These are phyloP conservation scores for Ostreobium quekettii DNA, from an alignment of 139 green algal species.

Conservation along the genomic window DNA sequence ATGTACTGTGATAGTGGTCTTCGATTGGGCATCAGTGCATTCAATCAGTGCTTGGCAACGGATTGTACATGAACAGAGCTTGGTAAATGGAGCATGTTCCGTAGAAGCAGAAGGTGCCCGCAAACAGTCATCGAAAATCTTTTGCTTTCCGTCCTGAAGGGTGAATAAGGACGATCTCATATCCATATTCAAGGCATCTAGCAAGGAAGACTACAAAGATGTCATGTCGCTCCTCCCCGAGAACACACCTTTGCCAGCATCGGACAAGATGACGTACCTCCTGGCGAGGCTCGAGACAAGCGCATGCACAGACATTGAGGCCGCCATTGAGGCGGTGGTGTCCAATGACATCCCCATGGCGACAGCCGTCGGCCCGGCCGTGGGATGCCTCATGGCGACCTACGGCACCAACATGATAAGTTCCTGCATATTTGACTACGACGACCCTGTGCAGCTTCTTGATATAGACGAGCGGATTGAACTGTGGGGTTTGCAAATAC, in stretches of 20 bases:
- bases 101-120: too few species aligned
- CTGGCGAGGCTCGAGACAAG: conserved; percentile 45
- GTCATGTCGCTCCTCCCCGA: conserved; percentile 49
- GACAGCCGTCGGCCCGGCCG: conserved; percentile 45
- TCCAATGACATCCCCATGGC: conserved; percentile 35
- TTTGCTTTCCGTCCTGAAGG: not conserved
- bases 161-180: conserved; percentile 22
- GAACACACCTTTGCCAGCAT: conserved; percentile 52
- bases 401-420: conserved; percentile 63
- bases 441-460: conserved; percentile 36
- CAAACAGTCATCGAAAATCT: too few species aligned
- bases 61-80: too few species aligned
- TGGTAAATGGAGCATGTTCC: too few species aligned
- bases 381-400: conserved; percentile 63
- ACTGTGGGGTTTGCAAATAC: conserved; percentile 62
- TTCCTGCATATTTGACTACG: conserved; percentile 60
- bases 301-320: not conserved
- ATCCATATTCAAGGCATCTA: conserved; percentile 48
- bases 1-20: too few species aligned
- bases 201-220: conserved; percentile 58
- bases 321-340: conserved; percentile 21
- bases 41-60: too few species aligned
- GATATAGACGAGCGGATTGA: conserved; percentile 53
- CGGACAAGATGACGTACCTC: conserved; percentile 59
- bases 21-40: too few species aligned